These are phyloP conservation scores for Plenodomus lindquistii DNA, from an alignment of 2,329 filamentous ascomycete genomes.

Conservation along the genomic window DNA sequence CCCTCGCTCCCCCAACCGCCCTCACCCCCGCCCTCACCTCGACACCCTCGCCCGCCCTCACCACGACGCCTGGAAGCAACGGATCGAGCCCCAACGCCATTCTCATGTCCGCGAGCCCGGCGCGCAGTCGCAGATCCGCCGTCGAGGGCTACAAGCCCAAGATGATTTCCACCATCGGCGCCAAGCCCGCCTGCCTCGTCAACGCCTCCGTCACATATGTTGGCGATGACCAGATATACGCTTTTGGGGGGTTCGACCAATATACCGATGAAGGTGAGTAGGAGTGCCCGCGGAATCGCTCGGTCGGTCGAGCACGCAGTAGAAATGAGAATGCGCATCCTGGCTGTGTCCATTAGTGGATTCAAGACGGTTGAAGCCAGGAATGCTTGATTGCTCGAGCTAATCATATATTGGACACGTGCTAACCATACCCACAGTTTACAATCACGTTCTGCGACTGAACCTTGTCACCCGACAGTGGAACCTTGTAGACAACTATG, in stretches of 20 bases:
- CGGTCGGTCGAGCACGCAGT: background rate
- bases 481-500: conserved; percentile 97
- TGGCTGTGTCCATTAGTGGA: background rate
- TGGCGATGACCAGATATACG: conserved; percentile 95
- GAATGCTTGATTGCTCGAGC: too few relatives aligned
- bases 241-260: conserved; percentile 97
- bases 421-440: conserved; percentile 56
- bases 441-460: conserved; percentile 92
- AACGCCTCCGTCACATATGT: conserved; percentile 99
- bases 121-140: conserved; percentile 53
- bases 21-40: conserved; percentile 31
- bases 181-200: conserved; percentile 87
- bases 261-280: conserved; percentile 84
- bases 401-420: background rate
- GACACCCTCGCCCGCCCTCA: conserved; percentile 49
- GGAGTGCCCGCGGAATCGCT: background rate
- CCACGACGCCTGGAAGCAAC: conserved; percentile 54
- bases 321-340: conserved; percentile 1
- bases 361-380: too few relatives aligned
- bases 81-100: conserved; percentile 76
- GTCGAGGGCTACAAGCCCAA: conserved; percentile 81
- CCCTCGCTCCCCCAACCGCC: conserved; percentile 24
- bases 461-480: conserved; percentile 88
- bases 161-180: conserved; percentile 65
- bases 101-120: conserved; percentile 80